Evolutionary conservation across 2,329 filamentous ascomycete genomes (phyloP).

Genomic region (Fusarium burgessii): DNA sequence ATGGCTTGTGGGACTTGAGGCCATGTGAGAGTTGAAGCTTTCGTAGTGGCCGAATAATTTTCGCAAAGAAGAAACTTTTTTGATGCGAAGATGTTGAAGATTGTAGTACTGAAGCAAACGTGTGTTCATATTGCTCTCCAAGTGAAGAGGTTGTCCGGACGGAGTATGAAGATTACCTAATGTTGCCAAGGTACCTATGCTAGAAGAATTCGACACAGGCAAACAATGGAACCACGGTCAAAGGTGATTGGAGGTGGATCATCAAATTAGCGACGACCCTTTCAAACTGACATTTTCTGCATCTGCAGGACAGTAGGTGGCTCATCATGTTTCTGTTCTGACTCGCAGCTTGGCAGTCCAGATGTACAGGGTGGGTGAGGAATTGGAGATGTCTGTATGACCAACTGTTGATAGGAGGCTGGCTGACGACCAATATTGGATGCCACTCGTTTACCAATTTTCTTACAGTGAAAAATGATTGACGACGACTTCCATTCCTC

Average conservation of each 20-base stretch:
- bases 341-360: conserved; percentile 30
- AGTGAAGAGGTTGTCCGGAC: neutral
- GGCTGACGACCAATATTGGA: conserved; percentile 1
- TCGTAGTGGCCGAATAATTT: conserved; percentile 12
- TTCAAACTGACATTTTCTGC: conserved; percentile 21
- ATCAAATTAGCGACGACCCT: conserved; percentile 40
- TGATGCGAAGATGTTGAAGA: neutral
- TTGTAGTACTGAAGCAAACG: neutral
- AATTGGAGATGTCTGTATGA: neutral
- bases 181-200: neutral
- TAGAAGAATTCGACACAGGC: neutral
- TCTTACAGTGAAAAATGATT: neutral
- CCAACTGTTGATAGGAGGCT: conserved; percentile 8
- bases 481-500: neutral
- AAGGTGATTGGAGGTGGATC: conserved; percentile 31
- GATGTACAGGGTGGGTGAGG: conserved; percentile 6
- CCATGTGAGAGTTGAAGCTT: conserved; percentile 25
- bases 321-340: conserved; percentile 21
- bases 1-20: conserved; percentile 32
- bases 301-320: conserved; percentile 21
- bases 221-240: conserved; percentile 1
- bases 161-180: neutral
- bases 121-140: neutral
- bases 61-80: neutral
- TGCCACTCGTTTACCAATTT: conserved; percentile 6